Base-by-base conservation (phyloP, 352 stramenopile genomes). In the Phytophthora lateralis region DNA sequence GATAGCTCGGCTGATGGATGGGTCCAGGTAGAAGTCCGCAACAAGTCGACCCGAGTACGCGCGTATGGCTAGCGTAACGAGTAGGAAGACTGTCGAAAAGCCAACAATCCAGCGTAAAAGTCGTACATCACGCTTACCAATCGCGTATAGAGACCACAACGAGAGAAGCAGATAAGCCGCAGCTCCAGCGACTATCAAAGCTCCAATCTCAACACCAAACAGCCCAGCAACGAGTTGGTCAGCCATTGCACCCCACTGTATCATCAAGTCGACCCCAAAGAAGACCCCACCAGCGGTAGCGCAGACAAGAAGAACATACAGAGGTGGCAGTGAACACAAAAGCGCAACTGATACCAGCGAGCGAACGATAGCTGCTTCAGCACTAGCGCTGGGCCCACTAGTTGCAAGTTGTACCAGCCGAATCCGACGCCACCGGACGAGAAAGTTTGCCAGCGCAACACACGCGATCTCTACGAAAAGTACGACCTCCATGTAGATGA, bases 351-450 rank as follows among this genome's bases (percentile, higher is more conserved):
- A 80, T 39, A 60, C 6, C 21, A 70, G 32, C 3, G 76, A 80
- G 2, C 62, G 52, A 48, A 75, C 58, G 38, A 85, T 82, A 2
- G 55, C 27, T 0, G 58, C 53, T 34, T 72, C 68, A 14, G 60
- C 43, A 35, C 44, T 69, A 9, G 56, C 47, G 26, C 44, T 61
- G 0, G 60, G 26, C 1, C 24, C 52, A 37, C 37, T 47, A 1
- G 50, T 58, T 0, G 69, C 75, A 42, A 85, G 59, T 24, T 85
- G 71, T 7, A 74, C 29, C 15, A 83, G 35, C 9, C 76, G 76
- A 41, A 89, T 52, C 3, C 50, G 45, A 1, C 78, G 66, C 79
- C 79, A 89, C 11, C 74, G 69, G 35, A 89, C 61, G n/a, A 89
- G 67, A 10, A 82, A 55, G 17, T 85, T 86, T 6, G 73, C 72